Conservation (phyloP, 2,329 filamentous ascomycete genomes). For the Monosporascus sp. region DNA sequence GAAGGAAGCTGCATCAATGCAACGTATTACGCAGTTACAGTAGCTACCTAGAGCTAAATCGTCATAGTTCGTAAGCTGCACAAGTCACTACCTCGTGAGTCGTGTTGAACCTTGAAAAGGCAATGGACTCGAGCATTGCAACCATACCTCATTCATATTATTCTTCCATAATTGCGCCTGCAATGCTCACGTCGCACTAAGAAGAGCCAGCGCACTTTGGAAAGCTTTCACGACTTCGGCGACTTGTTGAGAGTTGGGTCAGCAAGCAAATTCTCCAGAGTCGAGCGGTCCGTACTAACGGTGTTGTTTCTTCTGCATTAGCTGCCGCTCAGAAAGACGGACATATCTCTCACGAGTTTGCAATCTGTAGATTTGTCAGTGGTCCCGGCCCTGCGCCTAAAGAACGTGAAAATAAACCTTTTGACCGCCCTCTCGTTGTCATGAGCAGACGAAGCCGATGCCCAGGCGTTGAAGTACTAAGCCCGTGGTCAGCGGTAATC, state of each 20-base stretch:
- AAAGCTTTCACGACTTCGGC: constrained; percentile 58
- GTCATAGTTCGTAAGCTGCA: constrained; percentile 10
- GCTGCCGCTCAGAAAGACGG: constrained; percentile 63
- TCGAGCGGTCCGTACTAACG: constrained; percentile 50
- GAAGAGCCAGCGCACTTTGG: constrained; percentile 54
- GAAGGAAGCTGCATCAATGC: too few species aligned
- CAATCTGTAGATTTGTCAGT: constrained; percentile 45
- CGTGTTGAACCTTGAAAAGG: neutral
- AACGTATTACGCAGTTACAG: too few species aligned
- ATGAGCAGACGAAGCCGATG: constrained; percentile 62
- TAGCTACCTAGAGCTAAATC: constrained; percentile 4
- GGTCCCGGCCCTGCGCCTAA: constrained; percentile 5
- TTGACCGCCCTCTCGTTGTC: constrained; percentile 76
- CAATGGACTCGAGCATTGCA: constrained; percentile 1
- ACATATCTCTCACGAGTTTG: constrained; percentile 77
- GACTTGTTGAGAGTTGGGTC: constrained; percentile 29
- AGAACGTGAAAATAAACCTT: constrained; percentile 45
- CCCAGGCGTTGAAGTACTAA: constrained; percentile 79
- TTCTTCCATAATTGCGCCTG: neutral
- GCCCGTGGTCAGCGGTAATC: constrained; percentile 5
- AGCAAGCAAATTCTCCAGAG: constrained; percentile 11
- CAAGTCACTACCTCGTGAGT: constrained; percentile 11
- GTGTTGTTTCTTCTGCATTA: constrained; percentile 73
- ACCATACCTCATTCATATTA: neutral
- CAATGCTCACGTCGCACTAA: constrained; percentile 31